Base-by-base conservation (phyloP, 2,329 filamentous ascomycete genomes). In the Aaosphaeria pasadenensis region DNA sequence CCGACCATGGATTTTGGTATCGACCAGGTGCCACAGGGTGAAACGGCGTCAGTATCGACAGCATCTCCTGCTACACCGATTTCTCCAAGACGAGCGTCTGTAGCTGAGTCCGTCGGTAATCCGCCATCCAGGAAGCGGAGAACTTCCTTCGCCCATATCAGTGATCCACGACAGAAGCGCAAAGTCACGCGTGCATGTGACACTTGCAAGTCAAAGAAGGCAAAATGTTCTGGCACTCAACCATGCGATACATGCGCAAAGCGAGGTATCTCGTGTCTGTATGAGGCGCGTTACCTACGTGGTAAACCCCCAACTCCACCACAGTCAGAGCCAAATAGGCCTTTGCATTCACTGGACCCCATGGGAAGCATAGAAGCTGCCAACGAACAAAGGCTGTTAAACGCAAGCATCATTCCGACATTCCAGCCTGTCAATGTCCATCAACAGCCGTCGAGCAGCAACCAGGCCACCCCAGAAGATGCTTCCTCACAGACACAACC, bases 111-210 rank as follows among this genome's bases (percentile, higher is more conserved):
- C 17, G 17, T 24, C 17, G 17, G 17, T 24, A 24, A n/a, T 36
- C n/a, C 9, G n/a, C 33, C 33, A 9, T n/a, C n/a, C 33, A n/a
- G 9, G 33, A 36, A 36, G n/a, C 7, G 9, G 33, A 36, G n/a
- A n/a, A 9, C 33, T 36, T 36, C 9, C 33, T n/a, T n/a, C 33
- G n/a, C 30, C 17, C 29, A 11, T 43, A 31, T 7, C 11, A 43
- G 13, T n/a, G 45, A 50, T 17, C 42, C 53, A 7, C 30, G 51
- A 11, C 54, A 58, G 32, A 54, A 54, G 33, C 46, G 52, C 3
- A 66, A 65, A 44, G 63, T 65, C 2, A 65, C 57, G 9, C 46
- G 63, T 5, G 63, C 62, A 7, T 67, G 63, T 52, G 60, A 67
- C 36, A 44, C 54, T 7, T 67, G 63, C 58, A 67, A 66, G 43